Percentiles rank a stretch among this genome's conserved stretches.
Conservation (phyloP, 176 grass and related monocot species). For the Carex myosuroides region DNA sequence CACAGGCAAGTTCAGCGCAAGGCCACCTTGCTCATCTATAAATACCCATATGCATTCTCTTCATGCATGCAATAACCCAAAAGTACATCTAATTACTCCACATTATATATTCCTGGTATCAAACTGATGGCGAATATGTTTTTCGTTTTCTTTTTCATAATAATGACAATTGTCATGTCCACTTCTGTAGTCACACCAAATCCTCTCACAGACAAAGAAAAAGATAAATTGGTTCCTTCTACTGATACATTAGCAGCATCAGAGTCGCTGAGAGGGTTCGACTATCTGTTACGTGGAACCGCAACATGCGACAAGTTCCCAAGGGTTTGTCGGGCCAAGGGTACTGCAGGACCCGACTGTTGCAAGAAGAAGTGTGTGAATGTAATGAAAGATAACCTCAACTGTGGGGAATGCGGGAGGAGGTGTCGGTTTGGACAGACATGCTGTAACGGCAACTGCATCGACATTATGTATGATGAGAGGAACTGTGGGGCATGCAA, state of each 20-base stretch:
- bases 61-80: neutral
- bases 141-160: neutral
- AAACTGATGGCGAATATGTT: neutral
- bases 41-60: neutral
- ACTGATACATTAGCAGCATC: neutral
- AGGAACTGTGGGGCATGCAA: constrained; percentile 30
- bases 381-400: constrained; percentile 18
- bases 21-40: neutral
- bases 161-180: neutral
- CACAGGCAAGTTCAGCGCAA: neutral
- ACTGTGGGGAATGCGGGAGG: constrained; percentile 25
- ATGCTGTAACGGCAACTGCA: constrained; percentile 23
- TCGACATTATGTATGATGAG: constrained; percentile 12
- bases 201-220: neutral
- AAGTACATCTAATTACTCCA: neutral
- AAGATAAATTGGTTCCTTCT: neutral
- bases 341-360: constrained; percentile 24
- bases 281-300: constrained; percentile 1
- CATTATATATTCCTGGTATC: no score
- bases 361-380: constrained; percentile 28
- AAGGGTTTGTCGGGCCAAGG: constrained; percentile 14
- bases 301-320: constrained; percentile 24
- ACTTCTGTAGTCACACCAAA: neutral
- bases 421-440: constrained; percentile 23
- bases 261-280: neutral